Evolutionary conservation across 2,329 filamentous ascomycete genomes (phyloP).

Genomic region (Fusarium vanettenii): DNA sequence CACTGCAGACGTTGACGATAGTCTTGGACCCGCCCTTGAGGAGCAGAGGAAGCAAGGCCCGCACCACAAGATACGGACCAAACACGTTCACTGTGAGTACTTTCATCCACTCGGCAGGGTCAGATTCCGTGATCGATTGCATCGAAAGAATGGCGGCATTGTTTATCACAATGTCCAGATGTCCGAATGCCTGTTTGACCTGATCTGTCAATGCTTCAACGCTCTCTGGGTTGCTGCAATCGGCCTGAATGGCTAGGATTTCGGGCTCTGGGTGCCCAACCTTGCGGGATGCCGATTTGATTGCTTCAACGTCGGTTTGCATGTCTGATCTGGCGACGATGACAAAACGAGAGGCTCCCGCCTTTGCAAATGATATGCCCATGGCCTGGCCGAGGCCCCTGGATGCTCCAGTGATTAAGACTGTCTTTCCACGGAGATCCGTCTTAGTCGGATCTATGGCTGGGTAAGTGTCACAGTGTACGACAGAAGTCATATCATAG

Average conservation of each 20-base stretch:
- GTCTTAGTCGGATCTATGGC: conserved; percentile 58
- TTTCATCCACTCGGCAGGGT: conserved; percentile 56
- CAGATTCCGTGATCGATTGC: conserved; percentile 48
- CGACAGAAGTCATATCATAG: not conserved
- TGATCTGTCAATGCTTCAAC: conserved; percentile 44
- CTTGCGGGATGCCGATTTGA: conserved; percentile 48
- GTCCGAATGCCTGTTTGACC: conserved; percentile 45
- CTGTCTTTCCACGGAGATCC: conserved; percentile 51
- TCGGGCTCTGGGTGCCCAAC: conserved; percentile 44
- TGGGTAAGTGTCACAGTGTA: conserved; percentile 53
- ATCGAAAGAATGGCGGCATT: conserved; percentile 57
- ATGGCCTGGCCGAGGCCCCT: conserved; percentile 65
- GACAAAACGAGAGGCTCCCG: conserved; percentile 63
- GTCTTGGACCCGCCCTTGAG: conserved; percentile 51
- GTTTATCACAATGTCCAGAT: conserved; percentile 56
- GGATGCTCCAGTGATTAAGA: conserved; percentile 67
- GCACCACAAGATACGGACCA: conserved; percentile 58
- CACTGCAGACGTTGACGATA: conserved; percentile 60
- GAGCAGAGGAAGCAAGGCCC: conserved; percentile 62
- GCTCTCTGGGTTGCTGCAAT: conserved; percentile 49
- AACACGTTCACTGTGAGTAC: conserved; percentile 63
- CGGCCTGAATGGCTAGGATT: conserved; percentile 54
- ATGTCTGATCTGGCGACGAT: conserved; percentile 62
- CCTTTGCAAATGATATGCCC: conserved; percentile 65
- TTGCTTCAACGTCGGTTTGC: conserved; percentile 44